Conservation (phyloP, 768 basidiomycete species). For the Hypholoma sublateritium region DNA sequence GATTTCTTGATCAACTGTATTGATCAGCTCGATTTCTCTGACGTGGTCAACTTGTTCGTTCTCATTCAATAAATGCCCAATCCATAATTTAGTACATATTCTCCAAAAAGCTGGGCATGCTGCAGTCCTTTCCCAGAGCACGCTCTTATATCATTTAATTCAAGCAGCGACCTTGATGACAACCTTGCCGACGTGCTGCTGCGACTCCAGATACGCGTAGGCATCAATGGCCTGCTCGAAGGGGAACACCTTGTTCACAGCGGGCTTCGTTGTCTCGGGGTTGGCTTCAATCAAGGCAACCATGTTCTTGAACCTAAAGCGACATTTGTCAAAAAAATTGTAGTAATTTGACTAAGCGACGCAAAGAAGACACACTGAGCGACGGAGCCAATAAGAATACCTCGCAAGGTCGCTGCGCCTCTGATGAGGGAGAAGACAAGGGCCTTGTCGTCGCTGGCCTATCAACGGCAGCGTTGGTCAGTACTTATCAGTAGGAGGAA, state of each 20-base stretch:
- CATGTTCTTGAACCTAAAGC: conserved; percentile 51
- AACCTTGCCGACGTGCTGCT: conserved; percentile 63
- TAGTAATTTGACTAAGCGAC: background rate
- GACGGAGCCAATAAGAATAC: conserved; percentile 56
- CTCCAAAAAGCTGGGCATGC: too few species aligned
- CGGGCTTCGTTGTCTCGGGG: conserved; percentile 43
- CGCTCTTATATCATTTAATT: background rate
- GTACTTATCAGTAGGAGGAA: background rate
- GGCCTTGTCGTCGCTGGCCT: conserved; percentile 27
- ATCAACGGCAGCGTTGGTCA: background rate
- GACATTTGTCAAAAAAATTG: background rate
- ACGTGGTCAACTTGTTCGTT: background rate
- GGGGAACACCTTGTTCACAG: conserved; percentile 57
- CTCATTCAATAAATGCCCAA: background rate
- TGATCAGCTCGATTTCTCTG: background rate
- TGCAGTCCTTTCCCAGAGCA: background rate
- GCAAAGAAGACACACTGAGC: conserved; percentile 41
- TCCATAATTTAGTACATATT: too few species aligned
- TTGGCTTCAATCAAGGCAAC: conserved; percentile 44
- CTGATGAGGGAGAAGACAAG: conserved; percentile 33
- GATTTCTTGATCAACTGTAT: background rate
- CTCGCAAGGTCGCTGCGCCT: conserved; percentile 44
- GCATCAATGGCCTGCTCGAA: conserved; percentile 55
- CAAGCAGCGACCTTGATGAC: conserved; percentile 43
- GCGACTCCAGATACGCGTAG: conserved; percentile 51